A percentile compares a stretch with the other conserved stretches of the same genome.
Conservation (phyloP, 148 eudicot species). For the Hydrangea macrophylla region DNA sequence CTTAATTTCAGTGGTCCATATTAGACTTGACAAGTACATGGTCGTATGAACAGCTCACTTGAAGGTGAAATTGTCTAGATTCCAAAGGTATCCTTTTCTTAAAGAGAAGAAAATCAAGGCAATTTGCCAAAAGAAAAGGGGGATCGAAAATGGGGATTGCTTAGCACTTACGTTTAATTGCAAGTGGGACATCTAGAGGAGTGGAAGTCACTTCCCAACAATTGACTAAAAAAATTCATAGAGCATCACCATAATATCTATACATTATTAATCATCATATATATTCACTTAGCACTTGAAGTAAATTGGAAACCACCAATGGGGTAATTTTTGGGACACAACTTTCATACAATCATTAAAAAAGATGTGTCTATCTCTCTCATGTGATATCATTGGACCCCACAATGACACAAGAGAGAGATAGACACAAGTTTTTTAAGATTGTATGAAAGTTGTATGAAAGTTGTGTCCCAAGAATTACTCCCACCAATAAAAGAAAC, state of each 20-base stretch:
- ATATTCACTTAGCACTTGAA: too few species aligned
- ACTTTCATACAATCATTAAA: too few species aligned
- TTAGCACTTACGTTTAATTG: not conserved
- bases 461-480: too few species aligned
- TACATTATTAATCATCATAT: not conserved
- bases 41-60: not conserved
- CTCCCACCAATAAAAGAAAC: too few species aligned
- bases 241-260: not conserved
- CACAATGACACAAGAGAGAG: too few species aligned
- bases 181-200: not conserved
- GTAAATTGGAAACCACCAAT: too few species aligned
- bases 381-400: too few species aligned
- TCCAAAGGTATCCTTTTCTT: not conserved
- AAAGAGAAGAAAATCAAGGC: slow-evolving; percentile 1
- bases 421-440: too few species aligned
- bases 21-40: not conserved
- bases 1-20: not conserved
- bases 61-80: not conserved
- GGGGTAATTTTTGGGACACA: too few species aligned
- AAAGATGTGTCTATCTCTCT: too few species aligned
- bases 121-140: not conserved
- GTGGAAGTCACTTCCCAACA: not conserved
- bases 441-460: too few species aligned
- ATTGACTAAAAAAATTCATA: not conserved
- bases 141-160: not conserved